Evolutionary conservation across 768 basidiomycete species (phyloP).

Genomic region (Boletus rufocinnamomeus): DNA sequence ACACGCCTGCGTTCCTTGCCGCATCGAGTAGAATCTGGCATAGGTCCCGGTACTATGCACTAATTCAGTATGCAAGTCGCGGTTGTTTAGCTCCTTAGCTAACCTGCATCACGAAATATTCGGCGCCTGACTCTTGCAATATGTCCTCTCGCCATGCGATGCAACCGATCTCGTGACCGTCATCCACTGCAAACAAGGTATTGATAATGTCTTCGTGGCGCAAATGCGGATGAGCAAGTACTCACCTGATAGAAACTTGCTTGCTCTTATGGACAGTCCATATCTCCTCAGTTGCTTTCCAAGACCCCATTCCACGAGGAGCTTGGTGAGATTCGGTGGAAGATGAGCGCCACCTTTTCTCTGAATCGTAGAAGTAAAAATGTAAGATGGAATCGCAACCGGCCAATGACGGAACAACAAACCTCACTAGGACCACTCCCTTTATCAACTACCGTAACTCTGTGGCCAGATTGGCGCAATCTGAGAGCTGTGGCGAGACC

Average conservation of each 20-base stretch:
- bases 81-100: constrained; percentile 1
- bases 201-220: not conserved
- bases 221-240: not conserved
- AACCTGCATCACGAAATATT: constrained; percentile 56
- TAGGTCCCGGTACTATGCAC: constrained; percentile 53
- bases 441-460: constrained; percentile 58
- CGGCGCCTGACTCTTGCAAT: constrained; percentile 52
- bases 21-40: constrained; percentile 50
- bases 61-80: constrained; percentile 1
- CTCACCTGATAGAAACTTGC: constrained; percentile 30
- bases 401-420: constrained; percentile 1
- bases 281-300: constrained; percentile 43
- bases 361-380: constrained; percentile 23
- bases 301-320: constrained; percentile 59
- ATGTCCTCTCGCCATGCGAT: constrained; percentile 52
- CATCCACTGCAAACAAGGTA: constrained; percentile 38
- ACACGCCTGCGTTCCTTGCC: constrained; percentile 50
- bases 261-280: constrained; percentile 29
- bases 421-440: constrained; percentile 46
- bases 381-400: not conserved
- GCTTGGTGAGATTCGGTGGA: constrained; percentile 61
- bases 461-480: constrained; percentile 60
- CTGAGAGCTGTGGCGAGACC: constrained; percentile 61
- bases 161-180: constrained; percentile 46
- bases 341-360: constrained; percentile 46